A percentile compares a stretch with the other conserved stretches of the same genome.
These are phyloP conservation scores for Mrakia hoshinonis DNA, from an alignment of 768 basidiomycete genomes.

Conservation along the genomic window DNA sequence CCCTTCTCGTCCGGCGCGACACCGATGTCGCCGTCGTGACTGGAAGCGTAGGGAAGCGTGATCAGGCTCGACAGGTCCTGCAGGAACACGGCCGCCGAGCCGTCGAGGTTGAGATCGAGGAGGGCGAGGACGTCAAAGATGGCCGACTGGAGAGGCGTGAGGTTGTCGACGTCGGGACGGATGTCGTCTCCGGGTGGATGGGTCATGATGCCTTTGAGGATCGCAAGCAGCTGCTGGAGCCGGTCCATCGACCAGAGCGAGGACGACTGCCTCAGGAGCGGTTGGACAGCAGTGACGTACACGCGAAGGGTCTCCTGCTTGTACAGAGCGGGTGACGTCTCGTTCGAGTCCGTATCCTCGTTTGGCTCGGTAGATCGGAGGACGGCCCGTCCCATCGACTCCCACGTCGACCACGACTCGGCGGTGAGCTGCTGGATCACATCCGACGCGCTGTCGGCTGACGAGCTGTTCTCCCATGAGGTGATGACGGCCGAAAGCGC, in stretches of 20 bases:
- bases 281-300: slow-evolving; percentile 62
- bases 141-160: slow-evolving; percentile 53
- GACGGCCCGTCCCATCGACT: slow-evolving; percentile 14
- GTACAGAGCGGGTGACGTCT: slow-evolving; percentile 45
- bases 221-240: slow-evolving; percentile 59
- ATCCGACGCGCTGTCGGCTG: neutral
- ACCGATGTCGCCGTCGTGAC: slow-evolving; percentile 47
- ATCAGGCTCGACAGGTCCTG: slow-evolving; percentile 75
- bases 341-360: neutral
- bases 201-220: slow-evolving; percentile 65
- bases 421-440: neutral
- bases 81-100: slow-evolving; percentile 64
- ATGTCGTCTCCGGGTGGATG: slow-evolving; percentile 78
- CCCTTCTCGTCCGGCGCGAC: slow-evolving; percentile 34
- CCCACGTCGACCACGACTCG: slow-evolving; percentile 18
- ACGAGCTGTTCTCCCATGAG: neutral
- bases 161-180: slow-evolving; percentile 71
- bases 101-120: slow-evolving; percentile 55
- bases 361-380: neutral
- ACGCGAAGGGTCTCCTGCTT: slow-evolving; percentile 81
- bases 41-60: slow-evolving; percentile 68
- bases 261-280: slow-evolving; percentile 48
- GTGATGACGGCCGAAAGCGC: slow-evolving; percentile 69
- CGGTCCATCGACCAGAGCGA: slow-evolving; percentile 46
- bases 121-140: slow-evolving; percentile 61